A percentile compares a stretch with the other conserved stretches of the same genome.
phyloP scores from a whole-genome alignment of 1,284 basidiomycete species.

The Psilocybe mexicana region DNA sequence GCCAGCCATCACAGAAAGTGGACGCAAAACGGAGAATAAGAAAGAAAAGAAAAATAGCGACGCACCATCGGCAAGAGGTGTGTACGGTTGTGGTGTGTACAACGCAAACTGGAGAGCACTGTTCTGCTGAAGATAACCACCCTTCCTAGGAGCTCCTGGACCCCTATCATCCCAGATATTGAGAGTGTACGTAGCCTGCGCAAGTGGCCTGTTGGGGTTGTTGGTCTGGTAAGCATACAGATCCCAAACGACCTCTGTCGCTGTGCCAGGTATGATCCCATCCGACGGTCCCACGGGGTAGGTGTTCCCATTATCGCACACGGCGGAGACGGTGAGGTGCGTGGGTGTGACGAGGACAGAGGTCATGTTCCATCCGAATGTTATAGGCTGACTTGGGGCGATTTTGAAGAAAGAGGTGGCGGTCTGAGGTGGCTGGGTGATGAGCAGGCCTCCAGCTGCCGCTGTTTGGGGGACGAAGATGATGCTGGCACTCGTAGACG shows the following conservation, averaged over 20 bases:
- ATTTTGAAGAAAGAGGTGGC: slow-evolving; percentile 90
- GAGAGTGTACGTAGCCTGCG: slow-evolving; percentile 74
- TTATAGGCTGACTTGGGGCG: slow-evolving; percentile 70
- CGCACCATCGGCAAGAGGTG: slow-evolving; percentile 66
- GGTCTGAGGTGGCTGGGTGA: slow-evolving; percentile 79
- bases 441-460: slow-evolving; percentile 65
- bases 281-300: slow-evolving; percentile 84
- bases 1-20: background rate
- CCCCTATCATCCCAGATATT: slow-evolving; percentile 82
- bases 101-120: slow-evolving; percentile 77
- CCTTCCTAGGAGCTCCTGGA: slow-evolving; percentile 51
- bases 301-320: slow-evolving; percentile 84
- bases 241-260: slow-evolving; percentile 81
- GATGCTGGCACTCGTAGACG: slow-evolving; percentile 21
- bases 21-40: slow-evolving; percentile 11
- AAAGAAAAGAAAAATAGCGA: background rate
- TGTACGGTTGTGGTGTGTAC: slow-evolving; percentile 82
- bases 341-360: slow-evolving; percentile 68
- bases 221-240: slow-evolving; percentile 73
- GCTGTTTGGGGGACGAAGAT: slow-evolving; percentile 52
- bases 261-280: slow-evolving; percentile 69
- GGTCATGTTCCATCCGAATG: slow-evolving; percentile 92
- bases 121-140: slow-evolving; percentile 75
- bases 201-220: slow-evolving; percentile 68
- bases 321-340: slow-evolving; percentile 78